Conservation (phyloP, 139 green algal species). For the Trebouxia sp. region DNA sequence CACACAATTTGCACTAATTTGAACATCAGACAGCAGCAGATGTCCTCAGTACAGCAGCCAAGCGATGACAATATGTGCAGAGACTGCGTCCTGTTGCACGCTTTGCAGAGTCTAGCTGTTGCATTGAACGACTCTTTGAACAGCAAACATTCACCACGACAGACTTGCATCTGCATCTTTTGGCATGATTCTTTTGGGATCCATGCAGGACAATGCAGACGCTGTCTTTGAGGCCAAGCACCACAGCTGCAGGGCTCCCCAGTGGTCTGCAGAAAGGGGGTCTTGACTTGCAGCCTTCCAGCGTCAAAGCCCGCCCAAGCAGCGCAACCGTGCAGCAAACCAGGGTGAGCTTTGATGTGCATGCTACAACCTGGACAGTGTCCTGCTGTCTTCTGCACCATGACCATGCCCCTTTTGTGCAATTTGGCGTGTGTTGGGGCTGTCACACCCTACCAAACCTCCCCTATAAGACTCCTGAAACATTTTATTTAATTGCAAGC, state of each 20-base stretch:
- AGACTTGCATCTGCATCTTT: neutral
- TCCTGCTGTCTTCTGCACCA: neutral
- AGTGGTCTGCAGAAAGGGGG: neutral
- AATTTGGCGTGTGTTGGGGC: too few relatives aligned
- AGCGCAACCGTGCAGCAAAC: neutral
- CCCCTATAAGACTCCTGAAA: too few relatives aligned
- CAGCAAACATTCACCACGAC: neutral
- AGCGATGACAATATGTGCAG: too few relatives aligned
- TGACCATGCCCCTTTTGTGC: neutral
- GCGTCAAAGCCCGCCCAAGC: neutral
- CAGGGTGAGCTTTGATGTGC: neutral
- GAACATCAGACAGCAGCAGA: neutral
- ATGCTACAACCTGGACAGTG: neutral
- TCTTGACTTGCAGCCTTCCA: constrained; percentile 9
- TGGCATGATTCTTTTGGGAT: neutral
- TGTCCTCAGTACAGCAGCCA: neutral
- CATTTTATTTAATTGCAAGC: too few relatives aligned
- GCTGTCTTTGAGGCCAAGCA: constrained; percentile 5
- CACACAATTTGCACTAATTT: too few relatives aligned
- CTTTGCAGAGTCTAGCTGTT: too few relatives aligned
- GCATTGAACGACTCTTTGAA: neutral
- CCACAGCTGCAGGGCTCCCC: neutral
- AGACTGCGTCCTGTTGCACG: too few relatives aligned
- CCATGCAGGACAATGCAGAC: constrained; percentile 18
- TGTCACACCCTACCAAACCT: too few relatives aligned